Evolutionary conservation across 2,329 filamentous ascomycete genomes (phyloP).

Genomic region (Sphaerulina populicola): DNA sequence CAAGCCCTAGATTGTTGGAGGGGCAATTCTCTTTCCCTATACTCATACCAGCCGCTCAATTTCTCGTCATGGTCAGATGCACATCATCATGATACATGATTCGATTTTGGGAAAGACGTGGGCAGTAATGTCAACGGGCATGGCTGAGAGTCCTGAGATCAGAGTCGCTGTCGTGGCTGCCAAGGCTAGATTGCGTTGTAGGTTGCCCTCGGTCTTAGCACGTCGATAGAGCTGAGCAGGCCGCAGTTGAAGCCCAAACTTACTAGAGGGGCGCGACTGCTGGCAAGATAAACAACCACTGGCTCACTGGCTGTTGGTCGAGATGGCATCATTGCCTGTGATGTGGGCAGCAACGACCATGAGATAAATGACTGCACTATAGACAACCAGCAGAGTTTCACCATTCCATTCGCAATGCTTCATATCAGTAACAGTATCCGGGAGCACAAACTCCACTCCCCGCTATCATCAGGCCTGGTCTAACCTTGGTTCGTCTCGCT

Average conservation of each 20-base stretch:
- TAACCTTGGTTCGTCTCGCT: neutral
- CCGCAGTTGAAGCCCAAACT: no score
- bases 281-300: no score
- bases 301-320: no score
- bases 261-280: no score
- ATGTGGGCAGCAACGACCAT: slow-evolving; percentile 6
- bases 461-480: neutral
- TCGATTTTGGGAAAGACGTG: neutral
- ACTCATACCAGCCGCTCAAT: neutral
- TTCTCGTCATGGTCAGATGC: no score
- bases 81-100: no score
- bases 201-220: no score
- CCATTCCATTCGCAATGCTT: slow-evolving; percentile 13
- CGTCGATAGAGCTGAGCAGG: no score
- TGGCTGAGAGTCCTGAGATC: neutral
- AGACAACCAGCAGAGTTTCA: slow-evolving; percentile 5
- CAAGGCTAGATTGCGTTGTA: neutral
- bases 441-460: neutral
- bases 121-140: neutral
- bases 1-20: slow-evolving; percentile 50
- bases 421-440: neutral
- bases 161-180: neutral
- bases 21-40: neutral
- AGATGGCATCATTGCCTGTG: neutral
- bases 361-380: slow-evolving; percentile 2